A percentile compares a stretch with the other conserved stretches of the same genome.
phyloP scores from a whole-genome alignment of 257 asterid species.

The Catharanthus roseus region DNA sequence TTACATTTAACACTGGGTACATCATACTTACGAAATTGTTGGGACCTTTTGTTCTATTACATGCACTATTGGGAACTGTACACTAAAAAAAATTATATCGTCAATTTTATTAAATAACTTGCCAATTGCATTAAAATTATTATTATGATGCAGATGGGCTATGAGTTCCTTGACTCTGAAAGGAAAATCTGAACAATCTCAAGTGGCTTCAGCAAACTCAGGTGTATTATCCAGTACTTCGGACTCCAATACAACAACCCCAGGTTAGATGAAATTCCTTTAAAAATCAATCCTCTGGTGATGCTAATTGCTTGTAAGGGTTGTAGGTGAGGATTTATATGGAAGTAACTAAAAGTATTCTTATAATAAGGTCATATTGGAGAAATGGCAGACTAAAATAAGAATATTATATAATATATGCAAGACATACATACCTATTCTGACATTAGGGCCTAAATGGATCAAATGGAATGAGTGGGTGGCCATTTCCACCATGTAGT shows the following conservation, averaged over 20 bases:
- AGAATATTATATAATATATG: background rate
- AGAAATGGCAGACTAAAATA: background rate
- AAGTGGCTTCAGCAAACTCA: slow-evolving; percentile 47
- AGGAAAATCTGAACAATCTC: slow-evolving; percentile 81
- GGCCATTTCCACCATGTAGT: background rate
- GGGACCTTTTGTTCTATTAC: background rate
- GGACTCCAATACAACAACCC: slow-evolving; percentile 50
- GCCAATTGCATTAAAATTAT: slow-evolving; percentile 8
- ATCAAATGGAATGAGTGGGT: background rate
- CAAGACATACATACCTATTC: background rate
- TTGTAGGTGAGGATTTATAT: background rate
- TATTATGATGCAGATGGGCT: slow-evolving; percentile 81
- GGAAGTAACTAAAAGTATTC: background rate
- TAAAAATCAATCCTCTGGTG: slow-evolving; percentile 6
- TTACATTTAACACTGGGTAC: background rate
- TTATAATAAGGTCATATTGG: background rate
- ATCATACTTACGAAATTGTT: background rate
- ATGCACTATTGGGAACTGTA: background rate
- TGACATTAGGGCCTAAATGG: background rate
- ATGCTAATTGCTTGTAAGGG: background rate
- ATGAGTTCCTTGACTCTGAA: slow-evolving; percentile 93
- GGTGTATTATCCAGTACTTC: slow-evolving; percentile 51
- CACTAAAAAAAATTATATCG: background rate
- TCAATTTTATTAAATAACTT: background rate
- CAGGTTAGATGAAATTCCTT: no score